A percentile compares a stretch with the other conserved stretches of the same genome.
Evolutionary conservation across 1,284 basidiomycete species (phyloP).

Genomic region (Fistulinella cinereoalba): DNA sequence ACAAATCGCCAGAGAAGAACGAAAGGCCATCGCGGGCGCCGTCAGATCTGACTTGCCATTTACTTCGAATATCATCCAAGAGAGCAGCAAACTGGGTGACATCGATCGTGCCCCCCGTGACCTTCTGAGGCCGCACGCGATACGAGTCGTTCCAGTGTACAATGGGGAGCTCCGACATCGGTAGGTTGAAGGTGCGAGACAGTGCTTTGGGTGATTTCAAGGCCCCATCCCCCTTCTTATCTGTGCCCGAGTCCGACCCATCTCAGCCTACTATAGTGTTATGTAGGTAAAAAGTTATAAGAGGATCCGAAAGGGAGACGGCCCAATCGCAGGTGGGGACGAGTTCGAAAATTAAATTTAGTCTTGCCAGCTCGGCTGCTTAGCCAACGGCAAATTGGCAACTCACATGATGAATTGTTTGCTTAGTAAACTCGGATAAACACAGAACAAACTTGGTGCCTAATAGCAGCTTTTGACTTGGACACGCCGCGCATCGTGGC

Average conservation of each 20-base stretch:
- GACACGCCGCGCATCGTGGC: too few species aligned
- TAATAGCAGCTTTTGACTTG: too few species aligned
- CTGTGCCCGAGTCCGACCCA: neutral
- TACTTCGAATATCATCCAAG: constrained; percentile 51
- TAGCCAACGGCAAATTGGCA: too few species aligned
- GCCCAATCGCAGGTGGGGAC: too few species aligned
- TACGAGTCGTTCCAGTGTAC: constrained; percentile 74
- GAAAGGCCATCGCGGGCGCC: constrained; percentile 35
- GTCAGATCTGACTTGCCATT: constrained; percentile 39
- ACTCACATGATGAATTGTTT: too few species aligned
- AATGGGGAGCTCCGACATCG: constrained; percentile 23
- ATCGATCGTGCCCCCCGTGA: constrained; percentile 61
- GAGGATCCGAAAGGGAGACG: too few species aligned
- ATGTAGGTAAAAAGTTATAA: too few species aligned
- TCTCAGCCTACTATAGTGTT: too few species aligned
- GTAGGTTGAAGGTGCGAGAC: neutral
- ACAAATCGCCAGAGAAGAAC: constrained; percentile 46
- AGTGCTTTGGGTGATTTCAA: neutral
- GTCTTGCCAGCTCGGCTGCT: too few species aligned
- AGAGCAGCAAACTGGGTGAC: constrained; percentile 53
- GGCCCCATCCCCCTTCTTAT: neutral
- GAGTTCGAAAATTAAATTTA: too few species aligned
- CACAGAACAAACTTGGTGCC: too few species aligned
- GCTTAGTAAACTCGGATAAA: too few species aligned
- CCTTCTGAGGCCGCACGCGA: constrained; percentile 64